phyloP scores from a whole-genome alignment of 169 alveolate species.

The Babesia ovata region DNA sequence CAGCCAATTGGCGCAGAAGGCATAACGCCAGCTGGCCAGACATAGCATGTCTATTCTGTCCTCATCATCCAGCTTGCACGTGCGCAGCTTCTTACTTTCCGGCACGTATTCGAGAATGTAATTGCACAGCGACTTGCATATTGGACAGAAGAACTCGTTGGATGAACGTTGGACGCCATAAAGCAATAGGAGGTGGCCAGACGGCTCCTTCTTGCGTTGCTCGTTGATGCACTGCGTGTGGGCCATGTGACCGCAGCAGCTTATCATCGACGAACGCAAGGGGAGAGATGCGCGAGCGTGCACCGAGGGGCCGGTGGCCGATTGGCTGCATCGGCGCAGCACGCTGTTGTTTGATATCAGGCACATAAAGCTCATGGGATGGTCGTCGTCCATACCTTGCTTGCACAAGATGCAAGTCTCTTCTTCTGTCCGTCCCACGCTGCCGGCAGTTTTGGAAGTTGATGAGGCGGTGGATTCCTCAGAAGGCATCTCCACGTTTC shows the following conservation, averaged over 20 bases:
- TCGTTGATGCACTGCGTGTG: constrained; percentile 46
- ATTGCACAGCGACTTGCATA: constrained; percentile 65
- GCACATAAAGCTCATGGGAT: constrained; percentile 43
- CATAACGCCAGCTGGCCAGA: constrained; percentile 46
- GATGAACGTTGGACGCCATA: constrained; percentile 25
- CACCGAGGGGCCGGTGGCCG: constrained; percentile 13
- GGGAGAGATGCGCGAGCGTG: constrained; percentile 46
- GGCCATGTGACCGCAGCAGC: constrained; percentile 63
- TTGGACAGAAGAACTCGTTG: constrained; percentile 61
- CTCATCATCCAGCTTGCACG: not conserved
- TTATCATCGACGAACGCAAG: constrained; percentile 42
- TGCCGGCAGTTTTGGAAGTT: not conserved
- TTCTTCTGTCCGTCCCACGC: not conserved
- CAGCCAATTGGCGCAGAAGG: constrained; percentile 42
- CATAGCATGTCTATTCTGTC: not conserved
- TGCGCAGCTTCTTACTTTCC: constrained; percentile 6
- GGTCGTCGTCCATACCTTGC: constrained; percentile 27
- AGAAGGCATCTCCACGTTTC: too few species aligned
- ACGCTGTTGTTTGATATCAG: constrained; percentile 48
- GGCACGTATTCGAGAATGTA: constrained; percentile 43
- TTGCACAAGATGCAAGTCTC: constrained; percentile 54
- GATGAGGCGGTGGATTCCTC: not conserved
- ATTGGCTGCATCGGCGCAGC: constrained; percentile 35
- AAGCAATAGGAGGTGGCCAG: constrained; percentile 1
- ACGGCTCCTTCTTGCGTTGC: constrained; percentile 25